phyloP scores from a whole-genome alignment of 139 green algal species.

The Picochlorum costavermella region DNA sequence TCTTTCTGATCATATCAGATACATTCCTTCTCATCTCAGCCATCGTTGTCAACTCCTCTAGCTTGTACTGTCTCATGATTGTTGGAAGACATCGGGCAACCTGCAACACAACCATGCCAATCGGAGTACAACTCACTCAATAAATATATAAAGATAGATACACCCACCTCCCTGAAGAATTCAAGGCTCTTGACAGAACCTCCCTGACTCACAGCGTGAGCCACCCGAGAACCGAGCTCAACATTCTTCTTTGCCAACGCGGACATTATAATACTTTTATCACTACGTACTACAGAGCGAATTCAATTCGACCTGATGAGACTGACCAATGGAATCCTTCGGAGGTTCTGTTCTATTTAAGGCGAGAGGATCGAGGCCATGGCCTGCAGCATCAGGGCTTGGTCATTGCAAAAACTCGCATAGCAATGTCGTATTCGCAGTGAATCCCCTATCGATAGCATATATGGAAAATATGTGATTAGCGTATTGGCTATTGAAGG shows the following conservation, averaged over 20 bases:
- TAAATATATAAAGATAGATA: not conserved
- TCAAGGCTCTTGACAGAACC: not conserved
- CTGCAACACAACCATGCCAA: slow-evolving; percentile 16
- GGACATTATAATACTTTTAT: not conserved
- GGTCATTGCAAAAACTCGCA: too few species aligned
- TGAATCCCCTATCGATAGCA: too few species aligned
- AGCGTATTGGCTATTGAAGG: too few species aligned
- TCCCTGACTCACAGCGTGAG: not conserved
- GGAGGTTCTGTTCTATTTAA: too few species aligned
- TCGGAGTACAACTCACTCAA: not conserved
- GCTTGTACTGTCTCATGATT: slow-evolving; percentile 40
- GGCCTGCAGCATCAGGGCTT: too few species aligned
- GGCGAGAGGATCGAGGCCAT: too few species aligned
- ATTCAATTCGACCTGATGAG: too few species aligned
- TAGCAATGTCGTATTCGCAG: too few species aligned
- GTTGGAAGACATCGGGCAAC: slow-evolving; percentile 38
- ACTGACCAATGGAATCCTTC: too few species aligned
- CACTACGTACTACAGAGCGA: too few species aligned
- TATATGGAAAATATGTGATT: too few species aligned
- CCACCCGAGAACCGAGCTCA: not conserved
- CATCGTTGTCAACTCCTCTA: slow-evolving; percentile 41
- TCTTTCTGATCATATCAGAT: slow-evolving; percentile 29
- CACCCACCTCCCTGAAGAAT: slow-evolving; percentile 1
- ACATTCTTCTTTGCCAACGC: slow-evolving; percentile 5
- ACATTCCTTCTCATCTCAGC: slow-evolving; percentile 35